phyloP scores from a whole-genome alignment of 805 yeast genomes.

The Monosporozyma siamensis region DNA sequence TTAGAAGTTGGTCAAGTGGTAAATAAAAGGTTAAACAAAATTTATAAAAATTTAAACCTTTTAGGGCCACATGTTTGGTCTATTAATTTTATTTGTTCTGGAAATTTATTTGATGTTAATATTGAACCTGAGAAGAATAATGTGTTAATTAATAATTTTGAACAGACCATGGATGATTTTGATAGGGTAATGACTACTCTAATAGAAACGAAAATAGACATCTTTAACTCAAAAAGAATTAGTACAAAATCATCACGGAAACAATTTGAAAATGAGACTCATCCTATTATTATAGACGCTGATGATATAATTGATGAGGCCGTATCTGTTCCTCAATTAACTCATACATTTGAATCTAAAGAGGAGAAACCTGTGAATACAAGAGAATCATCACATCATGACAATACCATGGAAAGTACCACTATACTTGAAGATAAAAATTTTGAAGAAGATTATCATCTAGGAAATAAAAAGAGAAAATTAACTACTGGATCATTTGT shows the following conservation, averaged over 20 bases:
- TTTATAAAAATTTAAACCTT: constrained; percentile 19
- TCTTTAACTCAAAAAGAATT: neutral
- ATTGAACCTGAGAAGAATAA: constrained; percentile 40
- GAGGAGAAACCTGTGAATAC: too few relatives aligned
- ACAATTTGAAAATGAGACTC: too few relatives aligned
- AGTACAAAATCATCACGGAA: too few relatives aligned
- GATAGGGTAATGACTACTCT: neutral
- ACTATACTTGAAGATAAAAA: neutral
- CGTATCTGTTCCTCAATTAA: neutral
- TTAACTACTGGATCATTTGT: constrained; percentile 10
- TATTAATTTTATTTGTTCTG: constrained; percentile 19
- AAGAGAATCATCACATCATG: too few relatives aligned
- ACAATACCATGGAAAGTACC: neutral
- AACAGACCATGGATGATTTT: constrained; percentile 10
- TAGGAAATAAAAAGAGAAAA: neutral
- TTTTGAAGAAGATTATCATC: neutral
- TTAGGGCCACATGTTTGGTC: constrained; percentile 31
- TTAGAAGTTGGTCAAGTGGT: constrained; percentile 29
- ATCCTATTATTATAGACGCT: neutral
- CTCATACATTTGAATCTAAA: neutral
- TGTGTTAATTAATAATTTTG: constrained; percentile 25
- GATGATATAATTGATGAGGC: neutral
- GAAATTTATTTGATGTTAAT: constrained; percentile 31
- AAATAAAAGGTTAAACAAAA: constrained; percentile 15
- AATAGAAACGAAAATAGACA: neutral